Evolutionary conservation across 1,284 basidiomycete genomes (phyloP).

Genomic region (Trichosporon inkin): DNA sequence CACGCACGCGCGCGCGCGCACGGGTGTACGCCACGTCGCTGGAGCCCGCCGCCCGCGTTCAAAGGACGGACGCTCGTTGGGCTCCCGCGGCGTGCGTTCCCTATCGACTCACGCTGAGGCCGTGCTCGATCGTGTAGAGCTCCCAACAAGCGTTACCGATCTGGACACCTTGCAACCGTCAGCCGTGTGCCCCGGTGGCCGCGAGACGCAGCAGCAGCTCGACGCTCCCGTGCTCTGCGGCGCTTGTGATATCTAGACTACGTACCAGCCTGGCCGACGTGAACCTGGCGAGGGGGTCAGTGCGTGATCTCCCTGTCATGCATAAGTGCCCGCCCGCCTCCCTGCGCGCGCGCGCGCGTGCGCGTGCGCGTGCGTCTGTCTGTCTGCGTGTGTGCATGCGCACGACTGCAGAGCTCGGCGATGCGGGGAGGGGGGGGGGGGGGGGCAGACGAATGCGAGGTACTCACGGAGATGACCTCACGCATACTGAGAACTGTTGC

Average conservation of each 20-base stretch:
- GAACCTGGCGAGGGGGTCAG: slow-evolving; percentile 33
- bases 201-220: background rate
- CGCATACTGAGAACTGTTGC: slow-evolving; percentile 34
- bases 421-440: too few species aligned
- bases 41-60: too few species aligned
- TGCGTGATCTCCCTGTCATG: background rate
- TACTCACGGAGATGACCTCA: slow-evolving; percentile 50
- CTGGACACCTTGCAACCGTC: slow-evolving; percentile 48
- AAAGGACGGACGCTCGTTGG: too few species aligned
- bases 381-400: background rate
- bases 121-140: slow-evolving; percentile 97
- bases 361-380: too few species aligned
- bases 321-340: too few species aligned
- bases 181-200: background rate
- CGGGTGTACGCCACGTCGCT: slow-evolving; percentile 6
- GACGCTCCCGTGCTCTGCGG: background rate
- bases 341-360: background rate
- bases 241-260: slow-evolving; percentile 7
- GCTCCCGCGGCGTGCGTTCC: background rate
- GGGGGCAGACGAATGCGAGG: background rate
- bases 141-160: slow-evolving; percentile 98
- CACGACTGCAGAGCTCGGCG: background rate
- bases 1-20: slow-evolving; percentile 12
- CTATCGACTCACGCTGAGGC: slow-evolving; percentile 71
- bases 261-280: slow-evolving; percentile 52